Evolutionary conservation across 2,329 filamentous ascomycete genomes (phyloP), one percentile per base, ranked within the genome.

Genomic region (Tolypocladium ovalisporum): DNA sequence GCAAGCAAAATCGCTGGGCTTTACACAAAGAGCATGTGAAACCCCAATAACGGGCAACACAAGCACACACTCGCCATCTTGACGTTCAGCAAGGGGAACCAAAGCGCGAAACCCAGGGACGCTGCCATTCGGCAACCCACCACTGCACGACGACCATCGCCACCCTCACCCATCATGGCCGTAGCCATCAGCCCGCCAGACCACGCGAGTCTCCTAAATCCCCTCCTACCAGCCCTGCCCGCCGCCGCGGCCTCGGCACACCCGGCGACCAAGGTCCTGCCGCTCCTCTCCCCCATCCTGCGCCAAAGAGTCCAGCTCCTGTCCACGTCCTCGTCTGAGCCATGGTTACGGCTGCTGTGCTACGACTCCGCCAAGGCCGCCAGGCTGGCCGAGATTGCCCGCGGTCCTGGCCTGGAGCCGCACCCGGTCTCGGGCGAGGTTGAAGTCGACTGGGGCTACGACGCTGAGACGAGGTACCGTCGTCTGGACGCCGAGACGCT

Each of bases 341-440:
- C 86, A 55, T 93, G 89, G 88, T 79, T 93, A 19, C 79, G 83
- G 1, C 76, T 92, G 36, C 77, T 93, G 29, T 87, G 83, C 67
- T 92, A 89, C 75, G 82, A 88, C 64, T 65, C 76, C 9, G 70
- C 78, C 61, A 79, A 79, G 61, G 75, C 78, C 3, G 74, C 81
- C 49, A 80, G 76, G 62, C 76, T 93, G 22, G 76, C 79, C n/a
- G 75, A 82, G 58, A 74, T 87, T 17, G 83, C 84, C 36, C 79
- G 80, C 63, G 79, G 80, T 57, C 82, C 88, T 56, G 74, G 79
- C 52, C 75, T 93, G 36, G 87, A 92, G 69, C 87, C 88, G n/a
- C 89, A 94, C 65, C 89, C 89, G 3, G 83, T 87, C 5, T 90
- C 87, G 2, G 89, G 88, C 56, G 88, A 92, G 70, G 82, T 93